phyloP scores from a whole-genome alignment of 1,284 basidiomycete species.

The Thecaphora frezii region DNA sequence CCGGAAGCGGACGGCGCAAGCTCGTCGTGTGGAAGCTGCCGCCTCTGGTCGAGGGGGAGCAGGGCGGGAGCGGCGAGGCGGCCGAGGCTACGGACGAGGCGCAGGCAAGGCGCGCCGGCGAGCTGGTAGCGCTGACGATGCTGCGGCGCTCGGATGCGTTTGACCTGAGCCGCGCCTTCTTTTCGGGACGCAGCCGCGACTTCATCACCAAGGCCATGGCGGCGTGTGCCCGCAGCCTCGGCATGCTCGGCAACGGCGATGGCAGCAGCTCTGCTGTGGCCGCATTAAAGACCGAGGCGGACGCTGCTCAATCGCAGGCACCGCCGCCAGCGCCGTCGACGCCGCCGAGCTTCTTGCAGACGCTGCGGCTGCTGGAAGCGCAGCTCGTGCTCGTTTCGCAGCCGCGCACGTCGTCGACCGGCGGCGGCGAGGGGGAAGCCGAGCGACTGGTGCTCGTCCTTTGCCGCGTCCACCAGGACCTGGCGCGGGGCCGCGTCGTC shows the following conservation, averaged over 20 bases:
- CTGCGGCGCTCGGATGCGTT: conserved; percentile 19
- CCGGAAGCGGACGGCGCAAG: too few species aligned
- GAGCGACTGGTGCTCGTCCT: conserved; percentile 23
- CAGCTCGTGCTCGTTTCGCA: conserved; percentile 2
- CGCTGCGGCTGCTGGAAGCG: conserved; percentile 21
- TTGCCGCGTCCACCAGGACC: conserved; percentile 17
- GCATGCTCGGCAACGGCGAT: neutral
- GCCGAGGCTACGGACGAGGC: neutral
- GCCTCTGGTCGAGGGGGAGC: too few species aligned
- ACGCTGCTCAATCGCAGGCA: too few species aligned
- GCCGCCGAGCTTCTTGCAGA: conserved; percentile 16
- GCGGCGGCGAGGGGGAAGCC: neutral
- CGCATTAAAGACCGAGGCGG: too few species aligned
- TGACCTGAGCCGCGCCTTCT: conserved; percentile 17
- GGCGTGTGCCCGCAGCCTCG: neutral
- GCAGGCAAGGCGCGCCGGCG: conserved; percentile 1
- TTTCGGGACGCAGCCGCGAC: neutral
- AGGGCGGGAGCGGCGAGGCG: too few species aligned
- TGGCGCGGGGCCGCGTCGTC: conserved; percentile 16
- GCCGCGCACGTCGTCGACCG: conserved; percentile 4
- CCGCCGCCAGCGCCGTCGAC: too few species aligned
- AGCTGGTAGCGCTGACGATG: conserved; percentile 13
- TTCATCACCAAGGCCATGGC: neutral
- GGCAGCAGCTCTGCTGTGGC: neutral
- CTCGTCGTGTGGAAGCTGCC: neutral